Percentiles rank a stretch among this genome's conserved stretches.
Evolutionary conservation across 129 eudicot genomes (phyloP).

Genomic region (Dittrichia graveolens): DNA sequence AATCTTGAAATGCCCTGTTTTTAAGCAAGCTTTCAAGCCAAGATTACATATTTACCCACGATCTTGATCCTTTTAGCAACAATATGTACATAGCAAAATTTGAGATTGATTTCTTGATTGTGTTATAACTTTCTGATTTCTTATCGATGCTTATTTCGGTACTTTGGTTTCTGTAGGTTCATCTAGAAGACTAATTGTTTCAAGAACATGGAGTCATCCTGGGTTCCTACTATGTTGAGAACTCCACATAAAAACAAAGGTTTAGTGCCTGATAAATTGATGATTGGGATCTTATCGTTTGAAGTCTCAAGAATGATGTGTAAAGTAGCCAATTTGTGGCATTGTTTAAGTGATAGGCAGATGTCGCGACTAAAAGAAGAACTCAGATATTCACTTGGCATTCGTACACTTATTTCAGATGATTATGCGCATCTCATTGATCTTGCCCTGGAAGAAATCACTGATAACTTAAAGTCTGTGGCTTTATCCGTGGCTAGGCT

Average conservation of each 20-base stretch:
- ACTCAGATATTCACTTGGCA: constrained; percentile 61
- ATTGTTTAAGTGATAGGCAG: constrained; percentile 58
- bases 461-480: constrained; percentile 52
- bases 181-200: constrained; percentile 9
- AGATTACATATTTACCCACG: neutral
- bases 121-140: constrained; percentile 3
- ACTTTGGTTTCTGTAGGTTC: constrained; percentile 13
- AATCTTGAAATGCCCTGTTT: neutral
- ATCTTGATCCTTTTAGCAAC: neutral
- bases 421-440: constrained; percentile 62
- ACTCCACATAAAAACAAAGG: constrained; percentile 47
- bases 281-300: constrained; percentile 69
- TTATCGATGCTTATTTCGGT: constrained; percentile 4
- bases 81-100: no score
- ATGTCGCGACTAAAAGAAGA: constrained; percentile 63
- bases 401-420: constrained; percentile 71
- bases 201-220: constrained; percentile 37
- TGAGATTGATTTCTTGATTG: neutral
- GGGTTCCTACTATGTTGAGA: constrained; percentile 59
- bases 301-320: constrained; percentile 74
- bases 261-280: constrained; percentile 49
- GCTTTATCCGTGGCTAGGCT: constrained; percentile 59
- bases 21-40: constrained; percentile 3
- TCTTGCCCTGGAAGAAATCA: constrained; percentile 64
- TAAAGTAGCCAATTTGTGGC: constrained; percentile 69